phyloP scores from a whole-genome alignment of 345 rosid genomes.

The Reutealis trisperma region DNA sequence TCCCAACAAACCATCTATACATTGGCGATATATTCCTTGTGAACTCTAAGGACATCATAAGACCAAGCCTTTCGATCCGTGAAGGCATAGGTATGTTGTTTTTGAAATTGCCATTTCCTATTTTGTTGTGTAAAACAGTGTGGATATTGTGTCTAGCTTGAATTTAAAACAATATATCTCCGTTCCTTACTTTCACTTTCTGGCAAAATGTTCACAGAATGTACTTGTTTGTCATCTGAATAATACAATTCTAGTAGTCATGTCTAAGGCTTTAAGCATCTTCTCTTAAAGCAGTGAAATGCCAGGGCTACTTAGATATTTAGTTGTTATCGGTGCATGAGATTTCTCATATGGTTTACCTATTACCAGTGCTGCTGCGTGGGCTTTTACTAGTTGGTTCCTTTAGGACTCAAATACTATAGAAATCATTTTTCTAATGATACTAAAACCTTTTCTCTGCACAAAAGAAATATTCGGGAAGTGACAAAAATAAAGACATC shows the following conservation, averaged over 20 bases:
- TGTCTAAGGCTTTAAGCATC: not conserved
- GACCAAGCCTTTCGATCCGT: slow-evolving; percentile 66
- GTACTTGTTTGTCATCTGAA: not conserved
- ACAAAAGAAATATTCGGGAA: not conserved
- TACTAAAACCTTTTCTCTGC: not conserved
- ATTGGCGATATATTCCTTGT: slow-evolving; percentile 66
- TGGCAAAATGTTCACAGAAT: not conserved
- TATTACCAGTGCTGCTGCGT: not conserved
- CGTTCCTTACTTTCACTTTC: not conserved
- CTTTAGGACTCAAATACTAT: not conserved
- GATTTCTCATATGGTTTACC: not conserved
- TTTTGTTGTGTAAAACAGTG: not conserved
- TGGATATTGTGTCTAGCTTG: not conserved
- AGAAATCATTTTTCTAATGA: not conserved
- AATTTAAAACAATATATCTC: not conserved
- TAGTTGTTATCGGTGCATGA: not conserved
- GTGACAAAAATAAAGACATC: too few species aligned
- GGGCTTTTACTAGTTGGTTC: not conserved
- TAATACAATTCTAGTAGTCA: not conserved
- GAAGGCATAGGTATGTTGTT: slow-evolving; percentile 61
- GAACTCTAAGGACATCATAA: slow-evolving; percentile 61
- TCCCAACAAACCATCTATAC: slow-evolving; percentile 71
- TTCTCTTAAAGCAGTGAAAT: not conserved
- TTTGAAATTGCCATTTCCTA: not conserved
- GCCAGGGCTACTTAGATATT: not conserved